Evolutionary conservation across 176 grass and related monocot genomes (phyloP), one percentile per base, ranked within the genome.

Genomic region (Oryza glumipatula): DNA sequence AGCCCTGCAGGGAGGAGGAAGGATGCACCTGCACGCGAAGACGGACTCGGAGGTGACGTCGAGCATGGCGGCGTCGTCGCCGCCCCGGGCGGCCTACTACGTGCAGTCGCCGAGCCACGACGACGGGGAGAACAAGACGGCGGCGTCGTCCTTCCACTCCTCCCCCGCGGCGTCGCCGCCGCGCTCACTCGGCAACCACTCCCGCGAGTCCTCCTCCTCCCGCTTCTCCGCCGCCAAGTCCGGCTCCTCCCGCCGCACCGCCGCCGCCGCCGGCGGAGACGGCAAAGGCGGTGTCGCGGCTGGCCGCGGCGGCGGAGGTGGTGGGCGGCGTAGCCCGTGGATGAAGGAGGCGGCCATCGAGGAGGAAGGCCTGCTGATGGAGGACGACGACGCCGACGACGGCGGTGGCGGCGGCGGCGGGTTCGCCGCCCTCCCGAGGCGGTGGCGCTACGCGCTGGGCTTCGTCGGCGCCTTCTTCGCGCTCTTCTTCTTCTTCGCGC

Each of bases 401-500:
- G 21, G 11, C 36, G 44, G 21, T 9, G 44, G 21, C 12, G 8
- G 3, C 23, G 9, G 58, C 21, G 56, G 58, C 76, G 72, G 79
- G 2, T 67, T 80, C 49, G 61, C 82, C 6, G 77, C 79, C 1
- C 19, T 98, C 16, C 89, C 93, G 0, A 85, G 22, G 76, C 65
- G 78, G 5, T 80, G 78, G 9, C 81, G 86, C 15, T 99, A 99
- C 72, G 84, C 71, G 2, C 72, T 96, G 2, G 88, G 73, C 6
- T 94, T 99, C 83, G 58, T 89, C 28, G 76, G 15, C 2, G 84
- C 94, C 6, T 99, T 99, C 85, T 66, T 99, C 17, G 85, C 38
- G 3, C 88, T 99, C 80, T 96, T 99, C 86, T 91, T 89, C 88
- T 92, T 99, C 90, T 99, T 99, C 52, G 96, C 93, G 2, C 88